Percentiles rank a stretch among this genome's conserved stretches.
These are phyloP conservation scores for Xylariaceae sp. DNA, from an alignment of 2,329 filamentous ascomycete genomes.

Conservation along the genomic window DNA sequence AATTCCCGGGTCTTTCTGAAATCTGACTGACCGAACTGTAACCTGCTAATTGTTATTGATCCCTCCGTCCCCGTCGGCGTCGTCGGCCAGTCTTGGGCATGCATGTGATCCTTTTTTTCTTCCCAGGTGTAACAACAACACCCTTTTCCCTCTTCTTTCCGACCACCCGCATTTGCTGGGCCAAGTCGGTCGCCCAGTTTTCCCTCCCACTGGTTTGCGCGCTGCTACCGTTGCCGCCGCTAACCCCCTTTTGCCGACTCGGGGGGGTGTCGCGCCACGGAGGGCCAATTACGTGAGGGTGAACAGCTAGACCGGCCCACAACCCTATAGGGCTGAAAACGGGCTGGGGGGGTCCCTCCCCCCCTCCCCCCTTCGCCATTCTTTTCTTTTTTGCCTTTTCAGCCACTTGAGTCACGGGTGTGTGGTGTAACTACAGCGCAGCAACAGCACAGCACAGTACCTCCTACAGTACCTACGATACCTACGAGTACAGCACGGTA, in stretches of 20 bases:
- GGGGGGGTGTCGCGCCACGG: background rate
- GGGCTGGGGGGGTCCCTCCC: conserved; percentile 9
- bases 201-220: background rate
- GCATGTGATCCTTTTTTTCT: background rate
- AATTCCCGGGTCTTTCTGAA: no score
- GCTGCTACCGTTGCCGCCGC: conserved; percentile 2
- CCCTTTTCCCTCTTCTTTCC: background rate
- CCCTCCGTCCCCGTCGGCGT: background rate
- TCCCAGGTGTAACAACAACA: background rate
- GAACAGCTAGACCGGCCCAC: conserved; percentile 12
- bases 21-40: no score
- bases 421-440: conserved; percentile 18
- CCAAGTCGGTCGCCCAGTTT: background rate
- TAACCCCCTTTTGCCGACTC: conserved; percentile 13
- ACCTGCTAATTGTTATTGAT: background rate
- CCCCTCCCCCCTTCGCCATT: background rate
- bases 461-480: no score
- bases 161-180: background rate
- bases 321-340: conserved; percentile 22
- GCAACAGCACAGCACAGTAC: background rate
- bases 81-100: background rate
- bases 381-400: conserved; percentile 12
- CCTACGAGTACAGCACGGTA: no score
- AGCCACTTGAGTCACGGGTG: conserved; percentile 12
- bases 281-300: conserved; percentile 8